Percentiles rank a stretch among this genome's conserved stretches.
These are phyloP conservation scores for Beta corolliflora DNA, from an alignment of 179 eudicot genomes.

Conservation along the genomic window DNA sequence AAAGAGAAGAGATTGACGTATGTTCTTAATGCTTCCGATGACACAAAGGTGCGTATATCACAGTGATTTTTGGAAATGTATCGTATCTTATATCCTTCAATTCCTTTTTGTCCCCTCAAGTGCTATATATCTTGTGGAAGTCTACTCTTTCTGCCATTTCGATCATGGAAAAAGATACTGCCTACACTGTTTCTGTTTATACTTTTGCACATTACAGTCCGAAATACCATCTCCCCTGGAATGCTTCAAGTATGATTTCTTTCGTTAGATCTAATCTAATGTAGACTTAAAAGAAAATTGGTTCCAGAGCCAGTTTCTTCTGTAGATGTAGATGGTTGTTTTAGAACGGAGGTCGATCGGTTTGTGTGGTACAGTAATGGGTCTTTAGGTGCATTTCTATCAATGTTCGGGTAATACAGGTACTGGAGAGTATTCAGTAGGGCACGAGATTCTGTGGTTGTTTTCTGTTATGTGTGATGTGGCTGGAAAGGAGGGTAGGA, in stretches of 20 bases:
- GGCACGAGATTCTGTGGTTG: neutral
- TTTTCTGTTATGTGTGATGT: neutral
- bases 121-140: neutral
- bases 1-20: conserved; percentile 94
- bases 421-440: neutral
- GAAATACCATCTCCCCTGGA: neutral
- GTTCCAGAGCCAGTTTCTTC: neutral
- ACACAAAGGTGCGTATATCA: conserved; percentile 63
- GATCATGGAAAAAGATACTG: neutral
- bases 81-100: neutral
- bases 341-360: neutral
- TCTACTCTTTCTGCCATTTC: neutral
- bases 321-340: neutral
- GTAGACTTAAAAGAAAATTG: neutral
- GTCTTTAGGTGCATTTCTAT: neutral
- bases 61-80: neutral
- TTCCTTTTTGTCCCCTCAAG: neutral
- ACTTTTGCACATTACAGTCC: neutral
- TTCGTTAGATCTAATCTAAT: neutral
- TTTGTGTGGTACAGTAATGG: neutral
- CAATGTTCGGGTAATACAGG: neutral
- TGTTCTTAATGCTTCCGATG: conserved; percentile 81
- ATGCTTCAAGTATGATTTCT: neutral
- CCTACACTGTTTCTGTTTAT: neutral
- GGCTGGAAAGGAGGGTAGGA: neutral